A percentile compares a stretch with the other conserved stretches of the same genome.
Conservation (phyloP, 176 grass and related monocot genomes). For the Sorghum bicolor region Sorghum_bicolor_NCBIv3 NC_012872.2:9700501-9701000, state of each 20-base stretch:
- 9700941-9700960: constrained; percentile 92
- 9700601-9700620: neutral
- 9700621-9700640: constrained; percentile 62
- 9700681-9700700: constrained; percentile 77
- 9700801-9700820: constrained; percentile 71
- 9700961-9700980: constrained; percentile 68
- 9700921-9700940: constrained; percentile 78
- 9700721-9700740: constrained; percentile 53
- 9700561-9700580: neutral
- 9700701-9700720: constrained; percentile 47
- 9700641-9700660: constrained; percentile 92
- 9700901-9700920: constrained; percentile 81
- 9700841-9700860: constrained; percentile 77
- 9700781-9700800: constrained; percentile 70
- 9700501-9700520: neutral
- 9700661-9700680: constrained; percentile 64
- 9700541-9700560: too few species aligned
- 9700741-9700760: constrained; percentile 81
- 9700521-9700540: too few species aligned
- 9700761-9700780: constrained; percentile 74
- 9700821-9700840: constrained; percentile 87
- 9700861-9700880: constrained; percentile 84
- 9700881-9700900: constrained; percentile 74
- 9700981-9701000: constrained; percentile 56
- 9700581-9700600: neutral